phyloP scores from a whole-genome alignment of 2,329 filamentous ascomycete genomes.

The Dryadomyces quercus-mongolicae region DNA sequence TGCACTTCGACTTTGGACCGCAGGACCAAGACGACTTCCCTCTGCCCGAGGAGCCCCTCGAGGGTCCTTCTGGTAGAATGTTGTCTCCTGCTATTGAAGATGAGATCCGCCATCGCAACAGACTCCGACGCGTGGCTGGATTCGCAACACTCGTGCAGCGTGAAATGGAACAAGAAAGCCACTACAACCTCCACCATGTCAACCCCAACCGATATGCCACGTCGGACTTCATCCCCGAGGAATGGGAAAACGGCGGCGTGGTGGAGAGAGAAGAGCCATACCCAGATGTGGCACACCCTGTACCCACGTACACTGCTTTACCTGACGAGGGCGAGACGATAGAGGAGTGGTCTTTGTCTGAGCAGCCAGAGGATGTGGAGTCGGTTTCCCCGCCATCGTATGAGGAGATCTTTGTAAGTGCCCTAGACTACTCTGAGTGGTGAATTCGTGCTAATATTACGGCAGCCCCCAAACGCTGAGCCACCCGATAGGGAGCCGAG shows the following conservation, averaged over 20 bases:
- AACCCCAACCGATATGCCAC: too few relatives aligned
- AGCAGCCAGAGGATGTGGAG: too few relatives aligned
- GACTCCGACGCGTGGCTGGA: too few relatives aligned
- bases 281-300: not conserved
- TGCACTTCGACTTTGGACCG: not conserved
- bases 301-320: not conserved
- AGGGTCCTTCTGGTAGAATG: too few relatives aligned
- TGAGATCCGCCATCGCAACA: not conserved
- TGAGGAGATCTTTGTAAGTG: not conserved
- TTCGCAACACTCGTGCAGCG: too few relatives aligned
- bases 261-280: not conserved
- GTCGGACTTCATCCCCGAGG: too few relatives aligned
- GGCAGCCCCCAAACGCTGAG: too few relatives aligned
- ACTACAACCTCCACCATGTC: too few relatives aligned
- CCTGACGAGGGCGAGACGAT: not conserved
- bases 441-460: too few relatives aligned
- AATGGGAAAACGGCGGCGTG: not conserved
- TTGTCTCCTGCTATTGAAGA: not conserved
- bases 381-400: not conserved
- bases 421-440: too few relatives aligned
- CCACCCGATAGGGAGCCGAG: too few relatives aligned
- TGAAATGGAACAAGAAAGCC: too few relatives aligned
- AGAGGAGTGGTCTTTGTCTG: not conserved
- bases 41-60: not conserved
- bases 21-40: not conserved